Evolutionary conservation across 2,329 filamentous ascomycete species (phyloP), one percentile per base, ranked within the genome.

Genomic region (Scedosporium boydii): DNA sequence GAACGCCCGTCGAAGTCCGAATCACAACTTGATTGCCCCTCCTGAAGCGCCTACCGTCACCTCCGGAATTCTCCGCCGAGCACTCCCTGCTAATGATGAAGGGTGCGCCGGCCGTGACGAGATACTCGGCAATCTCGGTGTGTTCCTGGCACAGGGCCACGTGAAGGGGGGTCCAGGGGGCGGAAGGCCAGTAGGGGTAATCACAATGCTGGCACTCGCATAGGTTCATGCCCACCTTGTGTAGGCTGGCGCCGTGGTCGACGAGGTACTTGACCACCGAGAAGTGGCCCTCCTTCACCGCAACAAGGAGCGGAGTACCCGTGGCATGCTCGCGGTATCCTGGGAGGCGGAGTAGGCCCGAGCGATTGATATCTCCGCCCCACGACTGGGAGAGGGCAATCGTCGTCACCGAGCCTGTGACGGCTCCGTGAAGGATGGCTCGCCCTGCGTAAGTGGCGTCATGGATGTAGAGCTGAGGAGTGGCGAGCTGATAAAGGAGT

Each of bases 121-220:
- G 60, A n/a, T 41, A 46, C 55, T 62, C 38, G 23, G 60, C 60
- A n/a, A 58, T 23, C 16, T 62, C 55, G 53, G 38, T 44, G 38
- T 48, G 53, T 14, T 48, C 34, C 38, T 29, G 29, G 53, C 60
- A 62, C 5, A 62, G 38, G 10, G 60, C 60, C 7, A 58, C 34
- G 60, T 62, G 60, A 4, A 62, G 55, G 23, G 60, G 16, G 6
- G 60, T 46, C 60, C 60, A 62, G 4, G 60, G 60, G 3, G 60
- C 18, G 2, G 51, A 21, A 38, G 60, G 60, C 51, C 23, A 62
- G 60, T 58, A 62, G 3, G 60, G 60, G 26, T 62, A 53, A 42
- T 62, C 60, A 9, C 18, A 51, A 42, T 62, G 60, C 21, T 58
- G 34, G 27, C 60, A 62, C 4, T n/a, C 23, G 34, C 60, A 62